Base-by-base conservation (phyloP, 495 filamentous ascomycete species). In the Aspergillus carlsbadensis region DNA sequence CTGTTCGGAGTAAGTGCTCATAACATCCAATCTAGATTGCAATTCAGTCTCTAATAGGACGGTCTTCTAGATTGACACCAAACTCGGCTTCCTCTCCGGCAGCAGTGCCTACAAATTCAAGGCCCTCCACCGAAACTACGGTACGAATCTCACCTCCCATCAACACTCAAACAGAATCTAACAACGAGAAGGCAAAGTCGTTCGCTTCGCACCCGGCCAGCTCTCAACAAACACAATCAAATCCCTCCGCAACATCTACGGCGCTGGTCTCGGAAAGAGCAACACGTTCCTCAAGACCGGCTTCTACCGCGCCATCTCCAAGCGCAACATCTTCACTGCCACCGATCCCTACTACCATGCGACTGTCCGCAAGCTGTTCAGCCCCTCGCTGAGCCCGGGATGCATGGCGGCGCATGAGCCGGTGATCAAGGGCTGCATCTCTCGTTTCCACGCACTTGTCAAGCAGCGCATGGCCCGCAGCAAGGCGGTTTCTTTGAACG, bases 221-320 rank as follows among this genome's bases (percentile, higher is more conserved):
- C 57, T 61, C n/a, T 65, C 65, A 0, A 65, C 62, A 2, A 67
- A 67, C 50, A 67, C 65, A 10, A 39, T 67, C 46, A 62, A 58
- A 31, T 60, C 54, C 6, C 53, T 67, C 17, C 62, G 65, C 7
- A 63, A 59, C 55, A 67, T 67, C 51, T 67, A 67, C 52, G 65
- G 62, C 11, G 51, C 57, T 10, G 61, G 58, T 6, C 40, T 59
- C 4, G 56, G 58, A 29, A 66, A 66, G 42, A 54, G 54, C 29
- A 55, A 51, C 7, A 52, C 57, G 14, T 67, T 67, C 33, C 54
- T 65, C 10, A 67, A 67, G 45, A 59, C 62, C 5, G 39, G 37
- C 48, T 67, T 67, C 44, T 67, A 67, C 59, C 58, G 56, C 29
- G 60, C 52, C 14, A 67, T 67, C 52, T 67, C 65, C 11, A 48